Evolutionary conservation across 768 basidiomycete species (phyloP), one percentile per base, ranked within the genome.

Genomic region (Lactarius pseudohatsudake): DNA sequence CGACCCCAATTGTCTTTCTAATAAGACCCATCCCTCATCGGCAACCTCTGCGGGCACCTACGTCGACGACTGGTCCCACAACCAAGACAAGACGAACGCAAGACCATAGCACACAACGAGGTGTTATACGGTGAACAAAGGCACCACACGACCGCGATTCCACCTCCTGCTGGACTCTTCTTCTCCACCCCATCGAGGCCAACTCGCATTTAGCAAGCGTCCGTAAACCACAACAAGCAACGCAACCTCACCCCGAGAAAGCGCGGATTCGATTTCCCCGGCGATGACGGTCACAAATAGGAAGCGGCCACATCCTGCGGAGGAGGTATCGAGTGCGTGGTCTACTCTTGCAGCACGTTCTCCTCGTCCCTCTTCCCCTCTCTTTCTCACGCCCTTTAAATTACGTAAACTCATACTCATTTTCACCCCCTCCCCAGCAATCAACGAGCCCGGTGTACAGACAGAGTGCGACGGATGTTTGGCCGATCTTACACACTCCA

Each of bases 401-500:
- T 75, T 73, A 75, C 73, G 72, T 77, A 74, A 75, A 22, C 60
- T 3, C n/a, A 30, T 28, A 43, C 30, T 40, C 54, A 41, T 53
- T 38, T 34, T 22, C 28, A 26, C 32, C 55, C 53, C 66, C 28
- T 53, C 40, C 65, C 34, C 70, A 90, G 88, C 86, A 70, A 85
- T 91, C 62, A 90, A 86, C 72, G 92, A 94, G 70, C 91, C 92
- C 18, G 92, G 91, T 66, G 80, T 90, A 41, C 88, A 92, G 73
- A 90, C 91, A 70, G 84, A 88, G 70, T 96, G 94, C 79, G 94
- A 95, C 75, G 78, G 85, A 16, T 96, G 96, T 77, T 80, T 79
- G 69, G 85, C 87, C 77, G 94, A 98, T 78, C 84, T 98, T 71
- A 98, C 97, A 3, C 94, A 98, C 75, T 92, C 92, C n/a, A 87